These are phyloP conservation scores for Mycena citricolor DNA, from an alignment of 1,284 basidiomycete species.

Conservation along the genomic window DNA sequence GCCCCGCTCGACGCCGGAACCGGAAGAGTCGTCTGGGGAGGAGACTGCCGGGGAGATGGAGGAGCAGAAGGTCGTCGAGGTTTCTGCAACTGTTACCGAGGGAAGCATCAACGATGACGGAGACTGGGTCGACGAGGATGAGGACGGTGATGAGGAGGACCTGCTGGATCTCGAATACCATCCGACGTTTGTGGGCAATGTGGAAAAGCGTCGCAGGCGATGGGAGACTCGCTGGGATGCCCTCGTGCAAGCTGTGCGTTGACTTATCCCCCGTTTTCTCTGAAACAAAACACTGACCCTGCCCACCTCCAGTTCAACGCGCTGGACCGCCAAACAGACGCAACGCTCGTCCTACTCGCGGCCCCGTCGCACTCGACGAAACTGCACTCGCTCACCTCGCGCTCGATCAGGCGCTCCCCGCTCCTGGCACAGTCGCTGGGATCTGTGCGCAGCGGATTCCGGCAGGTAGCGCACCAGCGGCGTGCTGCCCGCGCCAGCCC, in stretches of 20 bases:
- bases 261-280: conserved; percentile 9
- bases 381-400: conserved; percentile 60
- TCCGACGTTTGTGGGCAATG: conserved; percentile 62
- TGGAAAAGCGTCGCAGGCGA: conserved; percentile 63
- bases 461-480: conserved; percentile 57
- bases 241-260: conserved; percentile 63
- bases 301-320: conserved; percentile 59
- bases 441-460: conserved; percentile 55
- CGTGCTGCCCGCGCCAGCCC: conserved; percentile 48
- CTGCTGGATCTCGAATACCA: conserved; percentile 74
- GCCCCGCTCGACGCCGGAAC: conserved; percentile 73
- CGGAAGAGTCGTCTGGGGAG: conserved; percentile 57
- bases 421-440: conserved; percentile 47
- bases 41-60: conserved; percentile 28
- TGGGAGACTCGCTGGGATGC: conserved; percentile 77
- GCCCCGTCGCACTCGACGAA: conserved; percentile 70
- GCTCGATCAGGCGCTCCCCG: conserved; percentile 61
- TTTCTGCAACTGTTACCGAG: conserved; percentile 23
- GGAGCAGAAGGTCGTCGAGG: conserved; percentile 36
- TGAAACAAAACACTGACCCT: conserved; percentile 22
- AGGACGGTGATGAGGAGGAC: conserved; percentile 66
- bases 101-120: conserved; percentile 40
- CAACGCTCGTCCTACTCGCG: conserved; percentile 70
- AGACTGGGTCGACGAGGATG: conserved; percentile 77
- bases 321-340: conserved; percentile 75